These are phyloP conservation scores for Yarrowia osloensis DNA, from an alignment of 805 yeast genomes.

Conservation along the genomic window DNA sequence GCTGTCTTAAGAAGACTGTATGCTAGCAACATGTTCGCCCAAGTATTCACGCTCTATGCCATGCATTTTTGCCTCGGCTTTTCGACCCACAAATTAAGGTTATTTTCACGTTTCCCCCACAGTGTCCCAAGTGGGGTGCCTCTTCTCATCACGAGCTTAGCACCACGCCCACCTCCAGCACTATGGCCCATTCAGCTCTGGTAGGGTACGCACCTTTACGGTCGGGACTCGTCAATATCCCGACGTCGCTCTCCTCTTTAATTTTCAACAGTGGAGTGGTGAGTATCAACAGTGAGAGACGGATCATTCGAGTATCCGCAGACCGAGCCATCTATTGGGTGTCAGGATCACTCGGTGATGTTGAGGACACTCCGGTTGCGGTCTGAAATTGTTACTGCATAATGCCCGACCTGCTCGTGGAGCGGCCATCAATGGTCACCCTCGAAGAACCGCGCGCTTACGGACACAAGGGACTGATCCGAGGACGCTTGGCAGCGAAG, in stretches of 20 bases:
- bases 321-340: background rate
- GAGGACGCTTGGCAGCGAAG: too few relatives aligned
- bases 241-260: slow-evolving; percentile 50
- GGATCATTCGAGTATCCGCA: background rate
- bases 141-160: background rate
- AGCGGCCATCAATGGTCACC: too few relatives aligned
- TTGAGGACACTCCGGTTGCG: too few relatives aligned
- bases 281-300: slow-evolving; percentile 39
- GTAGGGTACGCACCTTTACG: slow-evolving; percentile 46
- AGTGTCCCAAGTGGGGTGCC: slow-evolving; percentile 13
- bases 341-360: background rate
- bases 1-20: too few relatives aligned
- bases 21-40: background rate
- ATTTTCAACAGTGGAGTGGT: slow-evolving; percentile 55
- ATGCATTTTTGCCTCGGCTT: slow-evolving; percentile 5
- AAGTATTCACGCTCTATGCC: background rate
- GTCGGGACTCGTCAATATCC: slow-evolving; percentile 58
- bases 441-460: too few relatives aligned
- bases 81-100: background rate
- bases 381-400: too few relatives aligned
- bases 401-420: too few relatives aligned
- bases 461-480: too few relatives aligned
- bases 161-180: background rate
- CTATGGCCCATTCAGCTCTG: slow-evolving; percentile 41
- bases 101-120: slow-evolving; percentile 29